These are phyloP conservation scores for Dichomitus squalens DNA, from an alignment of 1,284 basidiomycete genomes.

Conservation along the genomic window DNA sequence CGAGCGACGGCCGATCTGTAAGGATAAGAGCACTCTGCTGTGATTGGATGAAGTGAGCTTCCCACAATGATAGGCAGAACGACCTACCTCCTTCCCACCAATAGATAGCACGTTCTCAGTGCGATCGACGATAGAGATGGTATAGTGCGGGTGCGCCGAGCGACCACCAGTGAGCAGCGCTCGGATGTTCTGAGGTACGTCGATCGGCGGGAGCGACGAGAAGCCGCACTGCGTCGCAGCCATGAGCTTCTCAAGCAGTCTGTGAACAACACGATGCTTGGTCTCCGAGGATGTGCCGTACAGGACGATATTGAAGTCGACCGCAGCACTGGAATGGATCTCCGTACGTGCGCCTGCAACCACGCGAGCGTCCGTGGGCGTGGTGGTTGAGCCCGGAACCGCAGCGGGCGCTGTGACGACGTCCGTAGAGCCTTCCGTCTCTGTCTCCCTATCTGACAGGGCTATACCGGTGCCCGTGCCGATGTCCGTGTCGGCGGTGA, in stretches of 20 bases:
- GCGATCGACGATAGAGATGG: constrained; percentile 55
- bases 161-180: constrained; percentile 18
- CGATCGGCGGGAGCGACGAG: constrained; percentile 21
- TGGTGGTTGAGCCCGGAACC: constrained; percentile 41
- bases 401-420: constrained; percentile 23
- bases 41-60: constrained; percentile 45
- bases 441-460: constrained; percentile 21
- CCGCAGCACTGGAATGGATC: constrained; percentile 19
- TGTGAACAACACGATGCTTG: constrained; percentile 61
- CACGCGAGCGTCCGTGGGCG: constrained; percentile 41
- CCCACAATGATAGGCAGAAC: constrained; percentile 30
- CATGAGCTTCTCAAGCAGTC: constrained; percentile 48
- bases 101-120: constrained; percentile 39
- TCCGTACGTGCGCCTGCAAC: constrained; percentile 22
- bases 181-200: constrained; percentile 19
- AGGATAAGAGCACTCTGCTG: constrained; percentile 44
- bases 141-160: constrained; percentile 15
- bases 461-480: constrained; percentile 23
- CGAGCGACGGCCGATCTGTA: constrained; percentile 55
- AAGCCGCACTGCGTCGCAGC: constrained; percentile 26
- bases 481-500: constrained; percentile 34
- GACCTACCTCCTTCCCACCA: constrained; percentile 49
- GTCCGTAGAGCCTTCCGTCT: constrained; percentile 9
- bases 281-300: constrained; percentile 58
- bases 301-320: constrained; percentile 59